Base-by-base conservation (phyloP, 2,329 filamentous ascomycete genomes). In the Colletotrichum kahawae region DNA sequence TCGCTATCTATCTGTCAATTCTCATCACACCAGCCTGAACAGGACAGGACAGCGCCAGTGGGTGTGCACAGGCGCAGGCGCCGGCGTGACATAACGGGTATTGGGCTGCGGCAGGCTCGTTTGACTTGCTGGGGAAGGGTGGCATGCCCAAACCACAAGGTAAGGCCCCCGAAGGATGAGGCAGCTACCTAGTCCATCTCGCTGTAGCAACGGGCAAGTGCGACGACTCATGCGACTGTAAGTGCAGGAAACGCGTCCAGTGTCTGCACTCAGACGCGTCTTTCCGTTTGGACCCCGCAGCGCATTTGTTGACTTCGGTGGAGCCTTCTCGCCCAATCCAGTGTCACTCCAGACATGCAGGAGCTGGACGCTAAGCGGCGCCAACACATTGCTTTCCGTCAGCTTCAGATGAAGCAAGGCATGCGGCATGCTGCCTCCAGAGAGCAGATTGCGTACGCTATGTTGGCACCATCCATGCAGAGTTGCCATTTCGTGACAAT, bases 241-340 rank as follows among this genome's bases (percentile, higher is more conserved):
- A 48, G 54, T 57, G 54, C 57, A 33, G 33, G 18, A 62, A 36
- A 36, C 57, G 59, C 70, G 70, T 21, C 21, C 21, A 21, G 21
- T 70, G 73, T 75, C 29, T 51, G n/a, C 18, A 29, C 38, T 48
- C 21, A 8, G 68, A 62, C 72, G 72, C 72, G 72, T 75, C 72
- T 66, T 71, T 62, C 72, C 31, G 18, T 57, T 48, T 21, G 57
- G 27, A 75, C 73, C 70, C 69, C 73, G 73, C 73, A 75, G 24
- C 70, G 29, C 29, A 34, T 36, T 63, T 75, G 73, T 75, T 73
- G 73, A 68, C 73, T 75, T 64, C n/a, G 56, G 73, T 72, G 73
- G 73, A 62, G 71, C 71, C 33, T 16, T 33, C 24, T 31, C 64
- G 57, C 73, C 70, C 69, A 64, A 75, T 68, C 54, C 66, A 63